These are phyloP conservation scores for Rasamsonia emersonii DNA, from an alignment of 2,329 filamentous ascomycete genomes.

Conservation along the genomic window DNA sequence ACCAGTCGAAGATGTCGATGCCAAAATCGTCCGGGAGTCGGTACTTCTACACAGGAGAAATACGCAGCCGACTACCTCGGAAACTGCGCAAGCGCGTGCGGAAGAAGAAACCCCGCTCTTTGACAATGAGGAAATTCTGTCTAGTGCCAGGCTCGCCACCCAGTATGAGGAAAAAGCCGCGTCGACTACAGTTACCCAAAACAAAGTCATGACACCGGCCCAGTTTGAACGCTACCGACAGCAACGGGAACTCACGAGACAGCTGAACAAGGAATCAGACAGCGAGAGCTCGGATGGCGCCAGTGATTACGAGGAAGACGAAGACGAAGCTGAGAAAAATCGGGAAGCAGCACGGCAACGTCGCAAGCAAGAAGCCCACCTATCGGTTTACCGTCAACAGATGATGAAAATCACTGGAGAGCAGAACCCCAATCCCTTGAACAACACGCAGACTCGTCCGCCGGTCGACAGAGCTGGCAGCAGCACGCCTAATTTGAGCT, in stretches of 20 bases:
- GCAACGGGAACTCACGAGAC: constrained; percentile 59
- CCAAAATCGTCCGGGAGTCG: constrained; percentile 28
- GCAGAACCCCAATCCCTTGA: constrained; percentile 39
- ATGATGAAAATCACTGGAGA: constrained; percentile 96
- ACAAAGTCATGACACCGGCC: constrained; percentile 82
- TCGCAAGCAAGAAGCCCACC: constrained; percentile 80
- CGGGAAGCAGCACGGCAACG: constrained; percentile 66
- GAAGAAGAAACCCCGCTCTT: constrained; percentile 21
- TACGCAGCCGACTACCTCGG: constrained; percentile 15
- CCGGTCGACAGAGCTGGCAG: constrained; percentile 47
- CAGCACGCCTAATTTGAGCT: constrained; percentile 54
- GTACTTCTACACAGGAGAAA: constrained; percentile 19
- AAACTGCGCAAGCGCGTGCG: constrained; percentile 11
- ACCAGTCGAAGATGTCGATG: constrained; percentile 31
- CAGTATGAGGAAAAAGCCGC: constrained; percentile 34
- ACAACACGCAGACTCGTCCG: constrained; percentile 36
- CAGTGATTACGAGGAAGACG: constrained; percentile 63
- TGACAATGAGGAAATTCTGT: constrained; percentile 26
- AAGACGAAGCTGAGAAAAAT: constrained; percentile 70
- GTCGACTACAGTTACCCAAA: constrained; percentile 35
- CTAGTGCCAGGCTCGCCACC: constrained; percentile 37
- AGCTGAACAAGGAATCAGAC: constrained; percentile 40
- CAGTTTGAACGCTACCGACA: constrained; percentile 76
- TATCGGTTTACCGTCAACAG: constrained; percentile 82
- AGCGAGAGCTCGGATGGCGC: constrained; percentile 49